A percentile compares a stretch with the other conserved stretches of the same genome.
Evolutionary conservation across 1,284 basidiomycete species (phyloP).

Genomic region (Volvariella surrecta): DNA sequence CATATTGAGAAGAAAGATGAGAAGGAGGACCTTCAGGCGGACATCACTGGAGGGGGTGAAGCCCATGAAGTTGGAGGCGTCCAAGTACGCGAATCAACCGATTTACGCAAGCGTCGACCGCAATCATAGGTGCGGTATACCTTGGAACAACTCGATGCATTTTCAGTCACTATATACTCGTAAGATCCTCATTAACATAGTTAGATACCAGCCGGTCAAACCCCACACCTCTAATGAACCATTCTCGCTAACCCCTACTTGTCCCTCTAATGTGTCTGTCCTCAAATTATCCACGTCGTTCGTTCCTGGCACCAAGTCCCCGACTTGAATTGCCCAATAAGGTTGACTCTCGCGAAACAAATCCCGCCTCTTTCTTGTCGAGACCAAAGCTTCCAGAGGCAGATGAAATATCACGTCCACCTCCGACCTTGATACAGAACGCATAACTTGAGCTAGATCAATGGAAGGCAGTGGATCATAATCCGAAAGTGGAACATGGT

Average conservation of each 20-base stretch:
- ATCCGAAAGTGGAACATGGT: conserved; percentile 9
- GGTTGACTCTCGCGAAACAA: conserved; percentile 50
- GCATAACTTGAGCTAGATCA: conserved; percentile 38
- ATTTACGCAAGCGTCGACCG: background rate
- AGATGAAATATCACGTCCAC: conserved; percentile 67
- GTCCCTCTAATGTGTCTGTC: conserved; percentile 27
- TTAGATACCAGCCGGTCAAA: conserved; percentile 75
- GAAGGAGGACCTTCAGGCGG: background rate
- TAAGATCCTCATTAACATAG: conserved; percentile 45
- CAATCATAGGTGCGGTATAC: too few species aligned
- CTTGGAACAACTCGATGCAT: background rate
- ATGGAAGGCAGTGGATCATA: conserved; percentile 52
- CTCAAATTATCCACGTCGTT: conserved; percentile 10
- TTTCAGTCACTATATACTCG: conserved; percentile 25
- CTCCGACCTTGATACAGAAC: conserved; percentile 44
- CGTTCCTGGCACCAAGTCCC: conserved; percentile 40
- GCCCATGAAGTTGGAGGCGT: background rate
- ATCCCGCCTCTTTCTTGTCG: conserved; percentile 37
- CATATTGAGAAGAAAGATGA: conserved; percentile 26
- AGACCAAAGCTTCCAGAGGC: conserved; percentile 43
- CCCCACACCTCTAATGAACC: conserved; percentile 68
- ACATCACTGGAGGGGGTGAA: background rate
- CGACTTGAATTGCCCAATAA: conserved; percentile 64
- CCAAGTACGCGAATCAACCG: background rate
- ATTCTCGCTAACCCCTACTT: conserved; percentile 32